These are phyloP conservation scores for Penicillium sp. DNA, from an alignment of 2,329 filamentous ascomycete species.

Conservation along the genomic window DNA sequence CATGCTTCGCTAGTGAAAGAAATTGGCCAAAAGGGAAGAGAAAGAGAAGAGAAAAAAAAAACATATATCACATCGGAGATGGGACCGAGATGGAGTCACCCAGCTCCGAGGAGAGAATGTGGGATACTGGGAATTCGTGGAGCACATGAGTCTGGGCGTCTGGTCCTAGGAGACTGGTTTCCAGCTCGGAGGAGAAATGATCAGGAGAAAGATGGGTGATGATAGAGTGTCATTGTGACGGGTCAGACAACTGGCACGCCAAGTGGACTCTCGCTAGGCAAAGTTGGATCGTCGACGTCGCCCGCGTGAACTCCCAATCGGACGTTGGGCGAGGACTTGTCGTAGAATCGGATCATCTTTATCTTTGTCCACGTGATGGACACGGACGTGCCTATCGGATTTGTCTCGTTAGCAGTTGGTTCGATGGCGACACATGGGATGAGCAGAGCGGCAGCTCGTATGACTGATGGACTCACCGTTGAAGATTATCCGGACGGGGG, in stretches of 20 bases:
- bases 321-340: slow-evolving; percentile 77
- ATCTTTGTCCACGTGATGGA: slow-evolving; percentile 83
- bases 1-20: not conserved
- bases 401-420: not conserved
- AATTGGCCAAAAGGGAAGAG: not conserved
- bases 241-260: no score
- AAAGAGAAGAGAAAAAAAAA: not conserved
- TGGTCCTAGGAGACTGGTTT: not conserved
- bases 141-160: not conserved
- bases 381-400: slow-evolving; percentile 69
- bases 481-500: slow-evolving; percentile 89
- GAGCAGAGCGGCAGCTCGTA: no score
- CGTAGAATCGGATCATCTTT: slow-evolving; percentile 77
- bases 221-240: no score
- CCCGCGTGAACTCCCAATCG: slow-evolving; percentile 76
- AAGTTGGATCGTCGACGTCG: slow-evolving; percentile 57
- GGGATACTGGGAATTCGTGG: slow-evolving; percentile 3
- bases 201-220: no score
- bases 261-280: slow-evolving; percentile 7
- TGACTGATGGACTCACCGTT: slow-evolving; percentile 59
- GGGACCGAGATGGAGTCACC: no score
- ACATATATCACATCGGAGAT: no score
- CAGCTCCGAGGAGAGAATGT: slow-evolving; percentile 13
- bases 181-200: no score
- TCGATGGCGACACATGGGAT: no score